A percentile compares a stretch with the other conserved stretches of the same genome.
Conservation (phyloP, 805 yeast genomes). For the Cyberlindnera misumaiensis region DNA sequence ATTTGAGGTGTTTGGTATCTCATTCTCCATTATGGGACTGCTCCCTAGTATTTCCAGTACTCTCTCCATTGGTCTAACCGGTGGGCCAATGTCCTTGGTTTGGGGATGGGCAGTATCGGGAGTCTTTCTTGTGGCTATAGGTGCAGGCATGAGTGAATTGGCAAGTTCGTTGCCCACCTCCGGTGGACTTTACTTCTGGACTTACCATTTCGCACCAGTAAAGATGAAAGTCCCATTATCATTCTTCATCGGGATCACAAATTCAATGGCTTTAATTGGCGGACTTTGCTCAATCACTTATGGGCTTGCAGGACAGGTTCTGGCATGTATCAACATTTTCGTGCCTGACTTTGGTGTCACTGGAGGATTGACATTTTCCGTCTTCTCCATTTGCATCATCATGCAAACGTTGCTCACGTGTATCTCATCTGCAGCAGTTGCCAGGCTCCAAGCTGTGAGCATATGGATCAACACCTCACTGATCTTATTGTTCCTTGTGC, state of each 20-base stretch:
- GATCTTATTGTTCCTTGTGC: conserved; percentile 50
- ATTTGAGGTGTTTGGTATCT: conserved; percentile 56
- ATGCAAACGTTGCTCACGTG: conserved; percentile 34
- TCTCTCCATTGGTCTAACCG: conserved; percentile 33
- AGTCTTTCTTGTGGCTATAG: conserved; percentile 48
- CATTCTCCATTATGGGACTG: conserved; percentile 59
- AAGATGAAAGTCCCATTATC: conserved; percentile 43
- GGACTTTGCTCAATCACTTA: conserved; percentile 65
- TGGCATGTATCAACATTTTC: neutral
- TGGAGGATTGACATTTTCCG: conserved; percentile 50
- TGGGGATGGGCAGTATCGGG: conserved; percentile 72
- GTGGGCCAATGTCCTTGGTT: conserved; percentile 53
- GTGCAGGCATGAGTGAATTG: conserved; percentile 55
- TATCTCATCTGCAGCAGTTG: conserved; percentile 46
- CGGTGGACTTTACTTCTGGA: conserved; percentile 68
- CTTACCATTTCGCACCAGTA: conserved; percentile 57
- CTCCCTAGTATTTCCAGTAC: conserved; percentile 55
- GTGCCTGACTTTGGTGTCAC: conserved; percentile 39
- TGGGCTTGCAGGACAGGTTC: conserved; percentile 61
- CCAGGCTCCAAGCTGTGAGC: conserved; percentile 53
- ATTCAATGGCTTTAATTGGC: conserved; percentile 57
- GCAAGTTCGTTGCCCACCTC: conserved; percentile 68
- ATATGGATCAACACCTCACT: conserved; percentile 46
- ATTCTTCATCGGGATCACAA: conserved; percentile 59
- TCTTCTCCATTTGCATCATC: conserved; percentile 53